Conservation (phyloP, 2,329 filamentous ascomycete genomes). For the Magnaporthiopsis incrustans region DNA sequence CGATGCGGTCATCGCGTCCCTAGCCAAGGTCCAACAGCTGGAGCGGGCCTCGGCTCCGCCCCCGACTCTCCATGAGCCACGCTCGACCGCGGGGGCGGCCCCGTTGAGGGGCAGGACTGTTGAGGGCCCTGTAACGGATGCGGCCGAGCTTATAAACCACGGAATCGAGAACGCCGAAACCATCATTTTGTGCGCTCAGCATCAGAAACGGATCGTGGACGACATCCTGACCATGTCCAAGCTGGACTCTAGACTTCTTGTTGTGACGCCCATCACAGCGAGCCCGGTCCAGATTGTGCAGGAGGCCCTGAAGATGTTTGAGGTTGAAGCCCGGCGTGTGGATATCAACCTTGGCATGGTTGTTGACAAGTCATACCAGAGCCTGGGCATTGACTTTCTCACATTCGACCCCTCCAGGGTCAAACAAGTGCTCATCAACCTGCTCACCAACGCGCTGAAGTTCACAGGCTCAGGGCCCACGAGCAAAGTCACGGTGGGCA, state of each 20-base stretch:
- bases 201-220: slow-evolving; percentile 74
- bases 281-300: slow-evolving; percentile 60
- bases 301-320: slow-evolving; percentile 68
- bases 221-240: slow-evolving; percentile 68
- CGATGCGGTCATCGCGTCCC: slow-evolving; percentile 55
- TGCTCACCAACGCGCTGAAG: slow-evolving; percentile 75
- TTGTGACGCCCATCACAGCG: slow-evolving; percentile 62
- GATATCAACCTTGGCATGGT: slow-evolving; percentile 59
- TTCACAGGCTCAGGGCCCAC: slow-evolving; percentile 60
- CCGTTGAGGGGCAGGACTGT: not conserved
- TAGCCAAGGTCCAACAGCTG: slow-evolving; percentile 23
- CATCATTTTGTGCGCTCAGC: slow-evolving; percentile 68
- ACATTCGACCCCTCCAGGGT: slow-evolving; percentile 65
- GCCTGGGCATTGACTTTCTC: slow-evolving; percentile 55
- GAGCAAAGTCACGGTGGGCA: slow-evolving; percentile 43
- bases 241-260: slow-evolving; percentile 65
- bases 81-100: not conserved
- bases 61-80: not conserved
- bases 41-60: not conserved
- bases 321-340: slow-evolving; percentile 62
- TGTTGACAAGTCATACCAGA: slow-evolving; percentile 52
- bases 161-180: slow-evolving; percentile 69
- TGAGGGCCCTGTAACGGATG: not conserved
- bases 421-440: slow-evolving; percentile 71
- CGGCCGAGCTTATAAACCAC: slow-evolving; percentile 39